Evolutionary conservation across 1,284 basidiomycete species (phyloP).

Genomic region (Naganishia sp.): DNA sequence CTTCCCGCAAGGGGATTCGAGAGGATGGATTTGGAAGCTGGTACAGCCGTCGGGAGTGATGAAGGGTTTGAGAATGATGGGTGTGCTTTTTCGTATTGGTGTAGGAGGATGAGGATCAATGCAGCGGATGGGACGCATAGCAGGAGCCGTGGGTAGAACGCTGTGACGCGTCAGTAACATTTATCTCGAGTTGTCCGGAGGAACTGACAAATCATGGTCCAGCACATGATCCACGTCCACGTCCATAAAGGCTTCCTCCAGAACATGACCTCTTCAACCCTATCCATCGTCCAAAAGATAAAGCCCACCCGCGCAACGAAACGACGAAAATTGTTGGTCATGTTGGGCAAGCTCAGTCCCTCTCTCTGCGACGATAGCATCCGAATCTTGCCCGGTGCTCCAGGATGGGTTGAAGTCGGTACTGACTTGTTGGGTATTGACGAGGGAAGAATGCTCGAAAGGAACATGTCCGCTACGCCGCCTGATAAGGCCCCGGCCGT

Average conservation of each 20-base stretch:
- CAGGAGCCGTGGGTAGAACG: conserved; percentile 51
- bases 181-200: too few relatives aligned
- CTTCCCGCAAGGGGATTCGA: conserved; percentile 20
- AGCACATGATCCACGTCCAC: conserved; percentile 49
- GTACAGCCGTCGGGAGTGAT: conserved; percentile 3
- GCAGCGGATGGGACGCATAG: conserved; percentile 47
- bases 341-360: conserved; percentile 45
- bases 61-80: conserved; percentile 38
- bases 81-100: conserved; percentile 44
- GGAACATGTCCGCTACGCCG: conserved; percentile 33
- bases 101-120: conserved; percentile 46
- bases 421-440: conserved; percentile 30
- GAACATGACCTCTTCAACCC: conserved; percentile 53
- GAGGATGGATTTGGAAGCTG: conserved; percentile 19
- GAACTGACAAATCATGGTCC: conserved; percentile 51
- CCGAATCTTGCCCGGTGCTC: conserved; percentile 17
- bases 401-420: conserved; percentile 9
- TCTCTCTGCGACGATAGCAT: conserved; percentile 48
- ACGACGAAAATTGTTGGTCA: conserved; percentile 52
- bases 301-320: conserved; percentile 53
- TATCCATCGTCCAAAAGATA: conserved; percentile 53
- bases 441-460: conserved; percentile 32
- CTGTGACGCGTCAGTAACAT: conserved; percentile 35
- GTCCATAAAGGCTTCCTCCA: conserved; percentile 54
- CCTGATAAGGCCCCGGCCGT: conserved; percentile 23